These are phyloP conservation scores for Candida awuae DNA, from an alignment of 805 yeast genomes.

Conservation along the genomic window DNA sequence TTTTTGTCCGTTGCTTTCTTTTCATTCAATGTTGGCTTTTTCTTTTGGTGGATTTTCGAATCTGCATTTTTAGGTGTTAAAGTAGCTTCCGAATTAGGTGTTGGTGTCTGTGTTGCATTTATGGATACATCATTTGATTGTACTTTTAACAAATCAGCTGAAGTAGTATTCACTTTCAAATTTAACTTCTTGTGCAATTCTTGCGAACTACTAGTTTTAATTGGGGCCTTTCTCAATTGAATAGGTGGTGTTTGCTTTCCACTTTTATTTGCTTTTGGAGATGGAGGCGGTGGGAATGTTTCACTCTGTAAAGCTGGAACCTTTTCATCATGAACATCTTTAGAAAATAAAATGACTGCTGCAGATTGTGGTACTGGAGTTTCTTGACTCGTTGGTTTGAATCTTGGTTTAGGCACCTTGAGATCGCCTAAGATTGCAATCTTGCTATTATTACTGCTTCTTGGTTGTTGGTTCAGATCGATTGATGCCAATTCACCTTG, in stretches of 20 bases:
- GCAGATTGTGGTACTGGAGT: slow-evolving; percentile 22
- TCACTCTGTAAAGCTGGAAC: slow-evolving; percentile 15
- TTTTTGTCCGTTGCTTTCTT: slow-evolving; percentile 1
- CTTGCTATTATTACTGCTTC: slow-evolving; percentile 7
- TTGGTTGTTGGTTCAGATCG: not conserved
- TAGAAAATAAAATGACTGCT: slow-evolving; percentile 45
- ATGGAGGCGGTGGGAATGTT: slow-evolving; percentile 6
- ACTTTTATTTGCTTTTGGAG: slow-evolving; percentile 1
- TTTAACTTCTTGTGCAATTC: slow-evolving; percentile 1
- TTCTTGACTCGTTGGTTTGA: slow-evolving; percentile 11
- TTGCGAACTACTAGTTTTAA: not conserved
- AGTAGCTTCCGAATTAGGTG: slow-evolving; percentile 1
- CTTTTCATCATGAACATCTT: slow-evolving; percentile 23
- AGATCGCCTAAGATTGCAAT: slow-evolving; percentile 26
- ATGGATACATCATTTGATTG: not conserved
- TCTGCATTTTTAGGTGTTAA: not conserved
- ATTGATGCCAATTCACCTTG: not conserved
- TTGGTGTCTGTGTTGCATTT: not conserved
- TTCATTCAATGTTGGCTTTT: not conserved
- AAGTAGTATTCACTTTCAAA: slow-evolving; percentile 4
- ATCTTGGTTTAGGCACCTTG: slow-evolving; percentile 25
- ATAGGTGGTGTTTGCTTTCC: not conserved
- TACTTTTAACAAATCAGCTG: not conserved
- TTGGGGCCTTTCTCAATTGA: not conserved
- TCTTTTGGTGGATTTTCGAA: not conserved